These are phyloP conservation scores for Pseudogymnoascus sp. DNA, from an alignment of 2,329 filamentous ascomycete genomes.

Conservation along the genomic window DNA sequence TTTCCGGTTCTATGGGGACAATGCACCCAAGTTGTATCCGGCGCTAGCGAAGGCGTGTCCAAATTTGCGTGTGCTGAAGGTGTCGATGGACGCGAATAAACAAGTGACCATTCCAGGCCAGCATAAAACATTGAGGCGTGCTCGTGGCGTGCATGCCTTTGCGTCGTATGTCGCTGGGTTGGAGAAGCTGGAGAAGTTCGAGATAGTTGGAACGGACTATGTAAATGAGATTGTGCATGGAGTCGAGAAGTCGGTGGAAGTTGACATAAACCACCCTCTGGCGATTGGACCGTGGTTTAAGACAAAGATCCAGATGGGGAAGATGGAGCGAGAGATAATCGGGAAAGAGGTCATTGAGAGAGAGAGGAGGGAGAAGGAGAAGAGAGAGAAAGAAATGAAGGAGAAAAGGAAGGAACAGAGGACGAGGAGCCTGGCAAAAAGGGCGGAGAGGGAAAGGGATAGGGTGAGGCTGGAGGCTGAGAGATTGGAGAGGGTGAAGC, in stretches of 20 bases:
- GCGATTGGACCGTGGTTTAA: neutral
- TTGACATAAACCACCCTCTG: neutral
- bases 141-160: neutral
- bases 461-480: neutral
- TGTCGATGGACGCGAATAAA: neutral
- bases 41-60: neutral
- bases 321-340: neutral
- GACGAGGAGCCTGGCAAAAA: neutral
- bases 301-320: neutral
- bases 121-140: neutral
- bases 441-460: neutral
- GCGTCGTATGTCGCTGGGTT: neutral
- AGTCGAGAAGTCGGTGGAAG: neutral
- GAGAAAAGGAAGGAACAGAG: neutral
- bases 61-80: neutral
- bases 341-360: neutral
- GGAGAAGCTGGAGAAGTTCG: neutral
- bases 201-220: neutral
- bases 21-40: neutral
- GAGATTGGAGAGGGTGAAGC: neutral
- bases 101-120: too few species aligned
- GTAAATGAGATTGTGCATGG: neutral
- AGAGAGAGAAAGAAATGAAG: neutral
- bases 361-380: neutral
- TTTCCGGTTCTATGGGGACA: neutral